These are phyloP conservation scores for Barnettozyma hawaiiensis DNA, from an alignment of 1,139 yeast species.

Conservation along the genomic window DNA sequence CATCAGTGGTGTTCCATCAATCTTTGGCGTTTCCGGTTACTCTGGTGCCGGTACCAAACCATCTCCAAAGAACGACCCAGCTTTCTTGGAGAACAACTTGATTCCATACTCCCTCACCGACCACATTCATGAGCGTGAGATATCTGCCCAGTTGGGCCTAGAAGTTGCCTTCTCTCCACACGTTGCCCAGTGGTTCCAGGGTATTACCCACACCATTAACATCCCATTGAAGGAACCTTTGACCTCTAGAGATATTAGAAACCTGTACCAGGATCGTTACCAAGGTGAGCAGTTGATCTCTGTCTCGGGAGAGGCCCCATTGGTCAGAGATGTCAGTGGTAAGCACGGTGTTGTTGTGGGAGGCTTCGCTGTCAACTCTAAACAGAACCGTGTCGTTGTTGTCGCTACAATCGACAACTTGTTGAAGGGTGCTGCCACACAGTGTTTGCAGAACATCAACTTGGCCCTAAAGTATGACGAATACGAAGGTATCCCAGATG, in stretches of 20 bases:
- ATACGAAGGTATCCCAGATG: slow-evolving; percentile 84
- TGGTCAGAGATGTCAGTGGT: slow-evolving; percentile 85
- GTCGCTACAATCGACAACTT: slow-evolving; percentile 94
- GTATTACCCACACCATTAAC: slow-evolving; percentile 86
- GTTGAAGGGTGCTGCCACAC: slow-evolving; percentile 98
- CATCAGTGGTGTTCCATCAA: slow-evolving; percentile 65
- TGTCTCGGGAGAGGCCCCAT: slow-evolving; percentile 84
- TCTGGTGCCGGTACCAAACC: slow-evolving; percentile 99
- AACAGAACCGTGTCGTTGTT: slow-evolving; percentile 84
- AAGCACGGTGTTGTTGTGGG: slow-evolving; percentile 94
- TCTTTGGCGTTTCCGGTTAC: slow-evolving; percentile 96
- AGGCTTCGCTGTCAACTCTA: slow-evolving; percentile 88
- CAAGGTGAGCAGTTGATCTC: slow-evolving; percentile 82
- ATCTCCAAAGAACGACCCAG: slow-evolving; percentile 86
- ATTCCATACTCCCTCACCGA: slow-evolving; percentile 95
- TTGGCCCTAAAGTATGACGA: slow-evolving; percentile 86
- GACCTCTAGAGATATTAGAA: slow-evolving; percentile 76
- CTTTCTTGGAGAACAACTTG: slow-evolving; percentile 68
- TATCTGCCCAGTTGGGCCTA: slow-evolving; percentile 70
- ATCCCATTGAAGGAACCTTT: slow-evolving; percentile 76
- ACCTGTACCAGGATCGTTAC: slow-evolving; percentile 82
- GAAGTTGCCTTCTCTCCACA: slow-evolving; percentile 92
- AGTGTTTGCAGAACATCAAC: slow-evolving; percentile 93
- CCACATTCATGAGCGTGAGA: slow-evolving; percentile 93
- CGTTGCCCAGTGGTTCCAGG: slow-evolving; percentile 99